Percentiles rank a stretch among this genome's conserved stretches.
Conservation (phyloP, 371 early-diverging fungal genomes). For the Smittium culicis region DNA sequence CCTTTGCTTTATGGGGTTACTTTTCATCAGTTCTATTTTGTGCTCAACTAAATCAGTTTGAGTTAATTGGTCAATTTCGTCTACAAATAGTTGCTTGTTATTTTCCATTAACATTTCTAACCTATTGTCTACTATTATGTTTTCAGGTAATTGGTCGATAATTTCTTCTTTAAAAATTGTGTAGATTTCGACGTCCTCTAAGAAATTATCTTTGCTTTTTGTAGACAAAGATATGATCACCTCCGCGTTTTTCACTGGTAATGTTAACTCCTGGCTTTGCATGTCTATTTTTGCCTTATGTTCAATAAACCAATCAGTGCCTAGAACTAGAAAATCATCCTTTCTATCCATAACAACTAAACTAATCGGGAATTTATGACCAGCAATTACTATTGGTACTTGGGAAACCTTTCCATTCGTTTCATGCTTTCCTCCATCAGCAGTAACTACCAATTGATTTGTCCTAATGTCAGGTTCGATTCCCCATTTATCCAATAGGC, state of each 20-base stretch:
- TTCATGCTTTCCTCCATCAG: slow-evolving; percentile 4
- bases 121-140: not conserved
- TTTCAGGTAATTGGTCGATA: not conserved
- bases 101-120: not conserved
- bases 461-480: not conserved
- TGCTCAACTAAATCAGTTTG: slow-evolving; percentile 5
- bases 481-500: not conserved
- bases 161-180: not conserved
- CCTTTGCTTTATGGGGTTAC: not conserved
- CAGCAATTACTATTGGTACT: slow-evolving; percentile 3
- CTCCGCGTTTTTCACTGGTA: not conserved
- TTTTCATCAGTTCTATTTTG: not conserved
- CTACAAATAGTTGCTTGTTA: slow-evolving; percentile 17
- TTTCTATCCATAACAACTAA: not conserved
- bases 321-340: not conserved
- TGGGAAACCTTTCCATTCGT: not conserved
- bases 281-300: slow-evolving; percentile 1
- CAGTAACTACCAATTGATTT: slow-evolving; percentile 1
- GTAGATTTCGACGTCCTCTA: not conserved
- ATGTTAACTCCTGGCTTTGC: not conserved
- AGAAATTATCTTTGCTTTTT: not conserved
- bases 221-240: not conserved
- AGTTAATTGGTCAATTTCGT: not conserved
- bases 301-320: slow-evolving; percentile 4
- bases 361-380: not conserved